Evolutionary conservation across 2,329 filamentous ascomycete genomes (phyloP).

Genomic region (Neonectria ditissima): DNA sequence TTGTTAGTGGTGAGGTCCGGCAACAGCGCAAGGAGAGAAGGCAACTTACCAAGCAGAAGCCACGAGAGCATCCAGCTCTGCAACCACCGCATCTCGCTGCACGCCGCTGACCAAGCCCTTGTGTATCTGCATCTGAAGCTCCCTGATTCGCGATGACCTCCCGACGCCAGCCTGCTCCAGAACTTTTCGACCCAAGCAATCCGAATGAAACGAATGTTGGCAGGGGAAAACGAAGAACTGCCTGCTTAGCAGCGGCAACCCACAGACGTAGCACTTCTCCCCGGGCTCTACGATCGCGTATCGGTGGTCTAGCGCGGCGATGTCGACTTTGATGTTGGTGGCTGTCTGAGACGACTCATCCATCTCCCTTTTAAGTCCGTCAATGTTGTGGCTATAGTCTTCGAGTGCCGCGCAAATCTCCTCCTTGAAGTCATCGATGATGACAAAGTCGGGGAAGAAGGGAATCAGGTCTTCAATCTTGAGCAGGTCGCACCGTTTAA

Average conservation of each 20-base stretch:
- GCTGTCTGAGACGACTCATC: constrained; percentile 92
- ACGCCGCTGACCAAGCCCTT: constrained; percentile 77
- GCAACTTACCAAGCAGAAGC: constrained; percentile 83
- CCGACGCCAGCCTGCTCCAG: constrained; percentile 83
- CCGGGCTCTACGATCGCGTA: constrained; percentile 98
- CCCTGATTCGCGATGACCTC: constrained; percentile 82
- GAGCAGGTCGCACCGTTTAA: constrained; percentile 90
- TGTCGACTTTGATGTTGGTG: constrained; percentile 89
- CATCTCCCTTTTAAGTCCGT: constrained; percentile 91
- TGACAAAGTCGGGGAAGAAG: constrained; percentile 98
- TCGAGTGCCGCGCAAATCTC: constrained; percentile 96
- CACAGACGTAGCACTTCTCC: constrained; percentile 92
- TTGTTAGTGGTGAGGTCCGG: constrained; percentile 35
- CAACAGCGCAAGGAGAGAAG: constrained; percentile 7
- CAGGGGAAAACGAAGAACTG: constrained; percentile 99
- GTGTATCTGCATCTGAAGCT: constrained; percentile 86
- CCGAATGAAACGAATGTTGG: constrained; percentile 97
- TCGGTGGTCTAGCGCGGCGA: constrained; percentile 84
- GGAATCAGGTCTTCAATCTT: constrained; percentile 97
- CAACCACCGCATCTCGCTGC: constrained; percentile 84
- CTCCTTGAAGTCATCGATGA: constrained; percentile 99
- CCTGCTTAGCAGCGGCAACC: constrained; percentile 84
- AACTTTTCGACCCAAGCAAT: constrained; percentile 89
- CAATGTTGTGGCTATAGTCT: constrained; percentile 92
- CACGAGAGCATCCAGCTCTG: constrained; percentile 91